Evolutionary conservation across 2,329 filamentous ascomycete species (phyloP).

Genomic region (Trichoderma polysporum): DNA sequence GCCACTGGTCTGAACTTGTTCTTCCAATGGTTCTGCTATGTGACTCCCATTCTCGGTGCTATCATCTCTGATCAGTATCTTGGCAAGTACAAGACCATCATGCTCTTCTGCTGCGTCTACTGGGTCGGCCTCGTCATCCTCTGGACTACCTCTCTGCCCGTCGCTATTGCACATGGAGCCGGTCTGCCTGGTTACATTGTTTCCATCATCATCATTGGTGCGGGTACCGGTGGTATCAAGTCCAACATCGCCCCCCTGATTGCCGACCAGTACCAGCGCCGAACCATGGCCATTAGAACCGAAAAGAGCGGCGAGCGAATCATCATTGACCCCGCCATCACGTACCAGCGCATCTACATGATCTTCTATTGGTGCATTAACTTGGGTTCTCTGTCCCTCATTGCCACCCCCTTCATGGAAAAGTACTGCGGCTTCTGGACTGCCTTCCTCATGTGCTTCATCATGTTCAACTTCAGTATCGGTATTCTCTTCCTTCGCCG

Average conservation of each 20-base stretch:
- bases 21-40: constrained; percentile 53
- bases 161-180: constrained; percentile 37
- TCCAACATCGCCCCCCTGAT: constrained; percentile 60
- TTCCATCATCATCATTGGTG: constrained; percentile 61
- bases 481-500: constrained; percentile 48
- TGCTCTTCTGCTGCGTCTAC: constrained; percentile 58
- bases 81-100: constrained; percentile 62
- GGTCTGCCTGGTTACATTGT: constrained; percentile 52
- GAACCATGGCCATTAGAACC: constrained; percentile 49
- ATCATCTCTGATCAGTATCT: constrained; percentile 58
- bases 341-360: constrained; percentile 69
- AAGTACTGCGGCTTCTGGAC: constrained; percentile 66
- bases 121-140: constrained; percentile 56
- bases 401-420: constrained; percentile 69
- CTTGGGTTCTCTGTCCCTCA: constrained; percentile 65
- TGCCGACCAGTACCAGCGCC: constrained; percentile 64
- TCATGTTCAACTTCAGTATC: constrained; percentile 63
- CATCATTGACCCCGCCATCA: constrained; percentile 65
- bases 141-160: constrained; percentile 49
- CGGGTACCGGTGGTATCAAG: constrained; percentile 70
- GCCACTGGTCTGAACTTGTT: constrained; percentile 56
- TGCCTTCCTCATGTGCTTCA: constrained; percentile 57
- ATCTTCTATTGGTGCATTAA: constrained; percentile 76
- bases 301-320: constrained; percentile 56
- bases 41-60: constrained; percentile 49